Evolutionary conservation across 2,329 filamentous ascomycete genomes (phyloP).

Genomic region (Fusarium buharicum): DNA sequence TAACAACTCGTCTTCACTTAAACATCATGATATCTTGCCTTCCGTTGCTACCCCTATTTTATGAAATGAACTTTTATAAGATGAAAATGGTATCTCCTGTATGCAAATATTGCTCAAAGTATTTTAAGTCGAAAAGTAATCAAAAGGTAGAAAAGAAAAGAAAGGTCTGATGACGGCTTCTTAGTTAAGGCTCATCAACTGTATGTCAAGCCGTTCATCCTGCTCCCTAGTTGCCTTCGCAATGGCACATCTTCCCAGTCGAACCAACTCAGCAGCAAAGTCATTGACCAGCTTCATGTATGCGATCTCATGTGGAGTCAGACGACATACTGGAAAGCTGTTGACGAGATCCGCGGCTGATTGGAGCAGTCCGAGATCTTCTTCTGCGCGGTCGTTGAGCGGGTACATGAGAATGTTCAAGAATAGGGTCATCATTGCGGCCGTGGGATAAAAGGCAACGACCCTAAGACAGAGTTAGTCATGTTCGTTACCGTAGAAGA

Average conservation of each 20-base stretch:
- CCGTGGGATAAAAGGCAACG: constrained; percentile 67
- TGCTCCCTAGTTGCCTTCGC: constrained; percentile 22
- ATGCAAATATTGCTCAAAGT: too few species aligned
- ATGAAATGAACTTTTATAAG: neutral
- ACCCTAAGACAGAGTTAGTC: constrained; percentile 51
- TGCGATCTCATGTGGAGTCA: constrained; percentile 51
- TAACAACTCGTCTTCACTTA: too few species aligned
- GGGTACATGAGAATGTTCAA: constrained; percentile 64
- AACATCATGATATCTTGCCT: too few species aligned
- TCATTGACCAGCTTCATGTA: constrained; percentile 55
- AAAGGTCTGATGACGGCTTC: too few species aligned
- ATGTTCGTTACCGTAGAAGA: neutral
- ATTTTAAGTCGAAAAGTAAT: too few species aligned
- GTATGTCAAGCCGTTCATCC: neutral
- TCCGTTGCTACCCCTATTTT: neutral
- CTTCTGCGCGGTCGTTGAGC: constrained; percentile 52
- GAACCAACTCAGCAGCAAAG: constrained; percentile 57
- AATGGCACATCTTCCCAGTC: constrained; percentile 57
- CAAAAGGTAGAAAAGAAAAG: neutral
- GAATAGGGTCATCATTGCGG: constrained; percentile 64
- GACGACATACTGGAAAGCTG: constrained; percentile 47
- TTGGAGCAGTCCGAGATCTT: constrained; percentile 60
- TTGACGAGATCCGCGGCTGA: constrained; percentile 57
- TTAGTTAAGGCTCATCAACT: neutral
- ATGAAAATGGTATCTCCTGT: neutral